Evolutionary conservation across 495 filamentous ascomycete genomes (phyloP).

Genomic region (Cercophora samala): DNA sequence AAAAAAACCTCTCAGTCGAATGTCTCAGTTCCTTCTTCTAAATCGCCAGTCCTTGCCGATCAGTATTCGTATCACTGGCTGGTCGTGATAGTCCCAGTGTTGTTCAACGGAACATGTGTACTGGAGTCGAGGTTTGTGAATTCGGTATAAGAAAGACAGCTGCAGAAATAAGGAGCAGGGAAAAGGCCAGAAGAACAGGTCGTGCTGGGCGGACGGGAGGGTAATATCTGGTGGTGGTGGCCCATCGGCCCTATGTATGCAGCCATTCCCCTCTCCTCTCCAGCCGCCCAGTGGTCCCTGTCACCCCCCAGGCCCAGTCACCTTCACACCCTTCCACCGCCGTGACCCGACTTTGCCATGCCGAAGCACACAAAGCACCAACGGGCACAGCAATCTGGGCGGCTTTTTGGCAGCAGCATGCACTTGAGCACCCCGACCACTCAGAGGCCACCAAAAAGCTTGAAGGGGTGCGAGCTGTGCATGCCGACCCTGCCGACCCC

Average conservation of each 20-base stretch:
- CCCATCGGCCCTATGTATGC: constrained; percentile 14
- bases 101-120: background rate
- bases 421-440: constrained; percentile 22
- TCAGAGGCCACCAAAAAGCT: constrained; percentile 23
- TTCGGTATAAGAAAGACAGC: constrained; percentile 1
- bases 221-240: constrained; percentile 28
- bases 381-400: constrained; percentile 26
- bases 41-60: constrained; percentile 22
- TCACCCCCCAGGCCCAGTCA: constrained; percentile 25
- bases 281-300: constrained; percentile 29
- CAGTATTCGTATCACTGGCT: constrained; percentile 13
- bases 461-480: constrained; percentile 23
- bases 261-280: constrained; percentile 27
- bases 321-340: constrained; percentile 16
- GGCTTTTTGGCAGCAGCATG: constrained; percentile 26
- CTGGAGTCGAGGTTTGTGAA: background rate
- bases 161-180: constrained; percentile 3
- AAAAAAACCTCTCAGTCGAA: background rate
- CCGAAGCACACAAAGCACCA: constrained; percentile 8
- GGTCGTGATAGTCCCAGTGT: background rate
- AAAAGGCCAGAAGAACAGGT: constrained; percentile 13
- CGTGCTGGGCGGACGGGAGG: constrained; percentile 23
- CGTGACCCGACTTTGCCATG: constrained; percentile 16
- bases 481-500: constrained; percentile 34
- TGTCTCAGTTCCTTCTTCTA: constrained; percentile 16